phyloP scores from a whole-genome alignment of 345 rosid species.

The Eucalyptus pauciflora region DNA sequence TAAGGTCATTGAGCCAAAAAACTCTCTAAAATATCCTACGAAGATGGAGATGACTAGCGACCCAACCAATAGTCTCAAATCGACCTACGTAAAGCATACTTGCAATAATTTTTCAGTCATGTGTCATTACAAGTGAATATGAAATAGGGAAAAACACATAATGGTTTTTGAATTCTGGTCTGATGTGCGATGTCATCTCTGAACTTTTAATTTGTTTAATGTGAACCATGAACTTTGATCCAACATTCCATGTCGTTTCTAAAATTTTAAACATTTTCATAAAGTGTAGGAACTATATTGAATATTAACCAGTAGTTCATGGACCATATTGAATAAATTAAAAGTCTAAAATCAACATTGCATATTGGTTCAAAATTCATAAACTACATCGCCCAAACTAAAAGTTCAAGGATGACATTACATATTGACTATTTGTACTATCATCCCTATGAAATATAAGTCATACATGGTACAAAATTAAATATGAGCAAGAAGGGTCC shows the following conservation, averaged over 20 bases:
- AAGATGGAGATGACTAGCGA: background rate
- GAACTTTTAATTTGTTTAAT: too few species aligned
- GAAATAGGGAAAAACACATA: background rate
- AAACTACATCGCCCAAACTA: accelerated
- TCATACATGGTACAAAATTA: background rate
- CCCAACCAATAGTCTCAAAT: background rate
- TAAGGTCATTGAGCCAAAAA: background rate
- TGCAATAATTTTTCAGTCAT: background rate
- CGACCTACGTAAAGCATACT: background rate
- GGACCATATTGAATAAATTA: background rate
- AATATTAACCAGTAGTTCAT: background rate
- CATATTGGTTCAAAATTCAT: background rate
- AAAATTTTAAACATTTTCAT: too few species aligned
- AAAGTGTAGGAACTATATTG: background rate
- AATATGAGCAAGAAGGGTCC: background rate
- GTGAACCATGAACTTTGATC: too few species aligned
- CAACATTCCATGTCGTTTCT: too few species aligned
- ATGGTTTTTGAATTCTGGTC: too few species aligned
- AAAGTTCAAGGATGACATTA: accelerated
- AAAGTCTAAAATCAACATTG: background rate
- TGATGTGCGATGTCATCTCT: too few species aligned
- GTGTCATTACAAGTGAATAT: background rate
- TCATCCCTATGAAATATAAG: background rate
- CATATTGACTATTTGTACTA: accelerated
- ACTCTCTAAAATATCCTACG: background rate